Evolutionary conservation across 1,284 basidiomycete species (phyloP).

Genomic region (Cryptococcus sp.): DNA sequence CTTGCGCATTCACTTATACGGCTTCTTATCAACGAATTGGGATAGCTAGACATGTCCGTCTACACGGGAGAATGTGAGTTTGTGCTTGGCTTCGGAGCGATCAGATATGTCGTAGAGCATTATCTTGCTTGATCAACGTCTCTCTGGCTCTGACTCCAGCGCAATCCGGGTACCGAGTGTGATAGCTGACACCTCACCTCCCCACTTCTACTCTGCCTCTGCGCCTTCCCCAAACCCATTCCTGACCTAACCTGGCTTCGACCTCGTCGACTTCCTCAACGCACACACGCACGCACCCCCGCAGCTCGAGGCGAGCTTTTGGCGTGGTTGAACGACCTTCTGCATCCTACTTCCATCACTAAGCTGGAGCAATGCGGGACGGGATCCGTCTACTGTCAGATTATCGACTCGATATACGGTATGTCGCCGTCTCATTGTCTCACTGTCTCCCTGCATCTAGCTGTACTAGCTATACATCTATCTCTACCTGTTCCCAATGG

Average conservation of each 20-base stretch:
- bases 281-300: background rate
- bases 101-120: too few species aligned
- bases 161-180: too few species aligned
- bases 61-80: slow-evolving; percentile 49
- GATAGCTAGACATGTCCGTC: slow-evolving; percentile 35
- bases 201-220: background rate
- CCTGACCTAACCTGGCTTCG: background rate
- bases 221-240: background rate
- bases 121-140: too few species aligned
- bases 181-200: background rate
- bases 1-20: too few species aligned
- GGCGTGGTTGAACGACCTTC: slow-evolving; percentile 90
- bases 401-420: slow-evolving; percentile 33
- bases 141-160: too few species aligned
- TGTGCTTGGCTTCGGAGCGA: background rate
- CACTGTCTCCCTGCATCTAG: background rate
- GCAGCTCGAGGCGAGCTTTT: slow-evolving; percentile 76
- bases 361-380: slow-evolving; percentile 94
- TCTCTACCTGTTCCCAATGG: too few species aligned
- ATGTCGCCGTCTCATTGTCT: background rate
- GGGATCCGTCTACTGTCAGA: slow-evolving; percentile 85
- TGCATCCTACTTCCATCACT: slow-evolving; percentile 74
- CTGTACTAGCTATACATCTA: background rate
- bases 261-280: background rate
- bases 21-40: too few species aligned